Percentiles rank a stretch among this genome's conserved stretches.
These are phyloP conservation scores for Fusarium ramigenum DNA, from an alignment of 2,329 filamentous ascomycete genomes.

Conservation along the genomic window DNA sequence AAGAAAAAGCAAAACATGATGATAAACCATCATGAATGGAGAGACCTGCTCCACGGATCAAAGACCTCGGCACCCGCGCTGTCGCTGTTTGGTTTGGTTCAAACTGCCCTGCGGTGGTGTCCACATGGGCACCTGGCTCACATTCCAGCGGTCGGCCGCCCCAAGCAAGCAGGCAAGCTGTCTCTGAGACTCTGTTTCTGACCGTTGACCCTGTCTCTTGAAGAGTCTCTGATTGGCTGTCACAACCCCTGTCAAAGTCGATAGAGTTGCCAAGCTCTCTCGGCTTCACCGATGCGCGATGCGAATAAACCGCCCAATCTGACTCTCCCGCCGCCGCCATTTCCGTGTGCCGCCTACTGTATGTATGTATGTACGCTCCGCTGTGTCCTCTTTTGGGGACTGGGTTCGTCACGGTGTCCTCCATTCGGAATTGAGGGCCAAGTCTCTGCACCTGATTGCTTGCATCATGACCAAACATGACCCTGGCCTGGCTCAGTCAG, in stretches of 20 bases:
- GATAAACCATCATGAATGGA: conserved; percentile 9
- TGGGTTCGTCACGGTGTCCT: conserved; percentile 27
- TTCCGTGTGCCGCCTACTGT: conserved; percentile 13
- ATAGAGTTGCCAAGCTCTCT: conserved; percentile 43
- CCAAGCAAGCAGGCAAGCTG: conserved; percentile 14
- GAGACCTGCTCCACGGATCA: neutral
- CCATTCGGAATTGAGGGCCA: conserved; percentile 15
- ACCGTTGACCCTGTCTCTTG: conserved; percentile 17
- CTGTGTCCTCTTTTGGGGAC: conserved; percentile 28
- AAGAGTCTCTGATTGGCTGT: conserved; percentile 27
- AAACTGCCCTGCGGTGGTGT: conserved; percentile 8
- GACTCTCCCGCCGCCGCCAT: conserved; percentile 27
- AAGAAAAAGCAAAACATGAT: conserved; percentile 18
- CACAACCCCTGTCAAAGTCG: conserved; percentile 1
- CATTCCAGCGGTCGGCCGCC: conserved; percentile 42
- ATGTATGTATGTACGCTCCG: conserved; percentile 6
- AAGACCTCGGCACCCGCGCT: conserved; percentile 24
- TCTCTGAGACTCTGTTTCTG: conserved; percentile 16
- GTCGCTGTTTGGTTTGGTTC: neutral
- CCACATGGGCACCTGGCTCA: conserved; percentile 19
- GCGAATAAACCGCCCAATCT: conserved; percentile 35
- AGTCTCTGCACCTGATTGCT: conserved; percentile 13
- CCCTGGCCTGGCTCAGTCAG: neutral
- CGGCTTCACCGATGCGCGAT: conserved; percentile 44
- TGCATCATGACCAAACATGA: conserved; percentile 11